Evolutionary conservation across 805 yeast species (phyloP), one percentile per base, ranked within the genome.

Genomic region (Saturnispora quitensis): DNA sequence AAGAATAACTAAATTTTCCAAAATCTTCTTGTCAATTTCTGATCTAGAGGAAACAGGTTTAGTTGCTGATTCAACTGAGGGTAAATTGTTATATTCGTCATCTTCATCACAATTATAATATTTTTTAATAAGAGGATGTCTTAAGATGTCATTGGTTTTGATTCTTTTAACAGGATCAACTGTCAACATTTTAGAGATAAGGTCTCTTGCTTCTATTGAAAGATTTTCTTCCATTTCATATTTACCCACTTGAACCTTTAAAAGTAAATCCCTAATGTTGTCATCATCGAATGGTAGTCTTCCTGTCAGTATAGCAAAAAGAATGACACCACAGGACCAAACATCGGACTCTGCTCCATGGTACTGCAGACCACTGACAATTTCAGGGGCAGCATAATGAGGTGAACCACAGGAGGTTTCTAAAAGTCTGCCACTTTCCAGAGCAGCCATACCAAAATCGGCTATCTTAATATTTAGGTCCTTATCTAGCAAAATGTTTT

Each of bases 331-430:
- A 70, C 97, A 90, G 6, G 96, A 90, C 99, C 99, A 93, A 51
- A 93, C 90, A 68, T 93, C 99, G 33, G 95, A 83, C 42, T 96
- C 97, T 31, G 95, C 89, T 13, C 99, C 99, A 64, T 93, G 98
- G 66, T 93, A 93, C 54, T 82, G 89, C 55, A 85, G 80, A 36
- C 99, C 99, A 12, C 96, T 86, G 10, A 93, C 97, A 58, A 93
- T 91, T 67, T 93, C 99, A 0, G 99, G 99, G 9, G 97, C 88
- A 1, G 98, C 99, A 68, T 93, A 93, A 67, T 93, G 99, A 8
- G 99, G 99, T 17, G 97, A 89, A 1, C 99, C 99, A 69, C 99
- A 93, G 18, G 95, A 84, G 4, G 99, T 93, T 66, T 91, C 97
- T 53, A 93, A 73, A 62, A 91, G 70, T 60, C 85, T 81, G 50